Percentiles rank a stretch among this genome's conserved stretches.
These are phyloP conservation scores for Nyctanthes arbortristis DNA, from an alignment of 257 asterid genomes.

Conservation along the genomic window DNA sequence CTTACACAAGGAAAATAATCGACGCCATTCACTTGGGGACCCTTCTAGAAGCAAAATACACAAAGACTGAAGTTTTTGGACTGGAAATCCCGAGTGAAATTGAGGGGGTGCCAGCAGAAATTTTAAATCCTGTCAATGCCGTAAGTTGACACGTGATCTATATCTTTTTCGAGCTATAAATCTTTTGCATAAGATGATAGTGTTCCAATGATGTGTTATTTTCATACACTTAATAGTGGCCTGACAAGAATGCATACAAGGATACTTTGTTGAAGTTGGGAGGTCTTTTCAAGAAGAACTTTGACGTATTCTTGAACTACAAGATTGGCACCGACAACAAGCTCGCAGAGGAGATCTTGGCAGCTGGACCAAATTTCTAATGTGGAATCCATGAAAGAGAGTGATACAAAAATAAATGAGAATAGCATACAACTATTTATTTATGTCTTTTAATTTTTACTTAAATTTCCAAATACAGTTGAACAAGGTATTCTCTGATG, in stretches of 20 bases:
- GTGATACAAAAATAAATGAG: too few species aligned
- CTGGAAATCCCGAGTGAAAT: slow-evolving; percentile 74
- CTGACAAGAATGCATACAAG: slow-evolving; percentile 64
- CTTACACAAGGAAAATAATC: slow-evolving; percentile 84
- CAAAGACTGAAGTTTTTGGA: slow-evolving; percentile 68
- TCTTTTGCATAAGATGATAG: background rate
- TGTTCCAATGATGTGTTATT: background rate
- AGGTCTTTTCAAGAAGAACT: slow-evolving; percentile 81
- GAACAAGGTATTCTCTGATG: too few species aligned
- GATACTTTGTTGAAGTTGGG: slow-evolving; percentile 71
- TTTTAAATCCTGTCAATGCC: slow-evolving; percentile 70
- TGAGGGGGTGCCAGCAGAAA: slow-evolving; percentile 82
- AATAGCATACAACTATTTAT: too few species aligned
- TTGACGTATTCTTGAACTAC: slow-evolving; percentile 64
- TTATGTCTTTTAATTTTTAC: too few species aligned
- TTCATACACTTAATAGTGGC: slow-evolving; percentile 55
- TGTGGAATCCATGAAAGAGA: slow-evolving; percentile 7
- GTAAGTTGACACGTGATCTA: slow-evolving; percentile 59
- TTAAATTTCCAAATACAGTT: too few species aligned
- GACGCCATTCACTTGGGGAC: slow-evolving; percentile 84
- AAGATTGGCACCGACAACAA: slow-evolving; percentile 71
- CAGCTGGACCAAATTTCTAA: slow-evolving; percentile 82
- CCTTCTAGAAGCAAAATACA: slow-evolving; percentile 61
- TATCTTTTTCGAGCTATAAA: background rate
- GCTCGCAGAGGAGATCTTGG: slow-evolving; percentile 70